Conservation (phyloP, 495 filamentous ascomycete species). For the Trichoderma asperelloides region DNA sequence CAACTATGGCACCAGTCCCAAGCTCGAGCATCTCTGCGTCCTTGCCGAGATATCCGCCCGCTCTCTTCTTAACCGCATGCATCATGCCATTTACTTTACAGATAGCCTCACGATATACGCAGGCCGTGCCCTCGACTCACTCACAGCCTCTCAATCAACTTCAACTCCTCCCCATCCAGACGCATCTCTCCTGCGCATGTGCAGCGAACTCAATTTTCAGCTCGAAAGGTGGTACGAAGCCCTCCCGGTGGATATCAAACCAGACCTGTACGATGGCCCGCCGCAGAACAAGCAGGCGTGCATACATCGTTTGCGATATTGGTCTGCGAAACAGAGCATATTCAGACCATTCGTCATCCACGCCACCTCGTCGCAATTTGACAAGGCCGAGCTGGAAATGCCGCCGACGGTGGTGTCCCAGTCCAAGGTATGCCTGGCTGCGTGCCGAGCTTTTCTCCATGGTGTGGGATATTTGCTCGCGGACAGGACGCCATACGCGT, state of each 20-base stretch:
- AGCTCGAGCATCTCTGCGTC: slow-evolving; percentile 4
- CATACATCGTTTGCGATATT: background rate
- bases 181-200: background rate
- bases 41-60: background rate
- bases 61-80: slow-evolving; percentile 1
- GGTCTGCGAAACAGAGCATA: background rate
- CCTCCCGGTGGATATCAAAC: background rate
- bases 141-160: background rate
- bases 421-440: background rate
- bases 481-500: background rate
- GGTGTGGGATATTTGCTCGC: background rate
- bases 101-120: slow-evolving; percentile 2
- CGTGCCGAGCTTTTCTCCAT: background rate
- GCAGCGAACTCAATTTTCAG: background rate
- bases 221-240: background rate
- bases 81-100: background rate
- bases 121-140: background rate
- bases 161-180: background rate
- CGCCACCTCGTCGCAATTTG: slow-evolving; percentile 4
- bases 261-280: background rate
- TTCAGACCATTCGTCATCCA: background rate
- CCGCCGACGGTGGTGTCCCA: background rate
- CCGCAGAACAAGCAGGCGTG: background rate
- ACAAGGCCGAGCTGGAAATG: background rate
- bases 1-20: background rate